Base-by-base conservation (phyloP, 2,329 filamentous ascomycete species). In the Sporothrix luriei region DNA sequence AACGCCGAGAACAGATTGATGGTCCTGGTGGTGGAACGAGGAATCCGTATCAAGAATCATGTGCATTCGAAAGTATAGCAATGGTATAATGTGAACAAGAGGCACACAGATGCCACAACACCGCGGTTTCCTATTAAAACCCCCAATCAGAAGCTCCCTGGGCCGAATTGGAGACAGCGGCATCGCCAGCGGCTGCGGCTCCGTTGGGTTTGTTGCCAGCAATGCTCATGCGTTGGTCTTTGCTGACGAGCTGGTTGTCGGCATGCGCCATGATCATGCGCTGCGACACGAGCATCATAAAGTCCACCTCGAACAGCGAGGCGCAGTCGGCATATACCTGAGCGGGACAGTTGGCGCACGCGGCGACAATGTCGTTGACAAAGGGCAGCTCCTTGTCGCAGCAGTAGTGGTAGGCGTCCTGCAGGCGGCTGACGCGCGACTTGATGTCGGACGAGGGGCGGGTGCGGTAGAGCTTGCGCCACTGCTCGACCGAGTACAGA, bases 331-430 rank as follows among this genome's bases (percentile, higher is more conserved):
- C 70, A 29, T 75, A 75, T 3, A 75, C 71, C 59, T 73, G 74
- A 4, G 72, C 46, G 5, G 74, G 75, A 46, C 73, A 74, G 40
- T 74, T 74, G 59, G 71, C 73, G 26, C 71, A 73, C 7, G 70
- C 73, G 1, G 33, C 48, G 16, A 75, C 70, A 16, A 75, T 52
- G 4, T 52, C 59, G 16, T 72, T 40, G n/a, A 61, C 65, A 68
- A 75, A 76, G 0, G 74, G 74, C 66, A 75, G 71, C 19, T 61
- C 49, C 2, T 70, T 68, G 11, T 73, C 66, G 33, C 62, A 51
- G 71, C 75, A 76, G 49, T 67, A 67, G 29, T 64, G 69, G 69
- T 72, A 75, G 2, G 69, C 72, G 3, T 72, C 71, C 71, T 74
- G 71, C 52, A 74, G 70, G 3, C 69, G 71, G 40, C 40, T 57